These are phyloP conservation scores for Saraca asoca DNA, from an alignment of 331 rosid genomes.

Conservation along the genomic window DNA sequence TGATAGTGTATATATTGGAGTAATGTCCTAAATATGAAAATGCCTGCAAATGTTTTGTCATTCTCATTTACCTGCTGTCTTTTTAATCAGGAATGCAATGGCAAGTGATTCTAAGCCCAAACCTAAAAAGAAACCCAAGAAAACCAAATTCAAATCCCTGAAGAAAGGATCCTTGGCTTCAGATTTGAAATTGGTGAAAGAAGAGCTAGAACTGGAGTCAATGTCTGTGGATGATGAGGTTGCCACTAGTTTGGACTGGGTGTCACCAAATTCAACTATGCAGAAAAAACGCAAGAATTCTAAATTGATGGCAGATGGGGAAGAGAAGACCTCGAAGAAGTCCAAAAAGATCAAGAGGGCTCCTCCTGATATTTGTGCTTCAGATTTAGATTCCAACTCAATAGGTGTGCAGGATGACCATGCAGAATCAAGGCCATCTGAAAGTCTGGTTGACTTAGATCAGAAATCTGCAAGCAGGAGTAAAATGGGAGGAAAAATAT, in stretches of 20 bases:
- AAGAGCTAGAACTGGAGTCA: constrained; percentile 54
- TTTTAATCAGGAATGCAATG: constrained; percentile 53
- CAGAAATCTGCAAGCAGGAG: constrained; percentile 67
- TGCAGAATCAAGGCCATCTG: constrained; percentile 57
- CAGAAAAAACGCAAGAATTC: constrained; percentile 77
- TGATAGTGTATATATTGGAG: neutral
- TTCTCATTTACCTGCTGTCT: constrained; percentile 6
- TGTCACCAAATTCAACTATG: constrained; percentile 54
- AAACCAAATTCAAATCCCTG: constrained; percentile 86
- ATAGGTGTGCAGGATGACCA: constrained; percentile 58
- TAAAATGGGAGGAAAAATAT: constrained; percentile 90
- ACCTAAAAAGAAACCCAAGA: constrained; percentile 89
- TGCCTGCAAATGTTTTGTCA: constrained; percentile 25
- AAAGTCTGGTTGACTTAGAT: constrained; percentile 57
- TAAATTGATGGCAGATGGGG: constrained; percentile 47
- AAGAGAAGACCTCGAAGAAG: constrained; percentile 65
- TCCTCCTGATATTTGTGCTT: constrained; percentile 49
- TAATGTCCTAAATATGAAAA: constrained; percentile 19
- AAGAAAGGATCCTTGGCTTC: constrained; percentile 84
- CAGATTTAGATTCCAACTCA: constrained; percentile 59
- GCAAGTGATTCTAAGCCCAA: constrained; percentile 69
- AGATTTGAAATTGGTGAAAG: constrained; percentile 62
- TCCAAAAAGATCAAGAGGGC: constrained; percentile 76
- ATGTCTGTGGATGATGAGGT: constrained; percentile 71
- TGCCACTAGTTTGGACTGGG: constrained; percentile 44